Base-by-base conservation (phyloP, 2,329 filamentous ascomycete genomes). In the Ceratocystis huliohia region DNA sequence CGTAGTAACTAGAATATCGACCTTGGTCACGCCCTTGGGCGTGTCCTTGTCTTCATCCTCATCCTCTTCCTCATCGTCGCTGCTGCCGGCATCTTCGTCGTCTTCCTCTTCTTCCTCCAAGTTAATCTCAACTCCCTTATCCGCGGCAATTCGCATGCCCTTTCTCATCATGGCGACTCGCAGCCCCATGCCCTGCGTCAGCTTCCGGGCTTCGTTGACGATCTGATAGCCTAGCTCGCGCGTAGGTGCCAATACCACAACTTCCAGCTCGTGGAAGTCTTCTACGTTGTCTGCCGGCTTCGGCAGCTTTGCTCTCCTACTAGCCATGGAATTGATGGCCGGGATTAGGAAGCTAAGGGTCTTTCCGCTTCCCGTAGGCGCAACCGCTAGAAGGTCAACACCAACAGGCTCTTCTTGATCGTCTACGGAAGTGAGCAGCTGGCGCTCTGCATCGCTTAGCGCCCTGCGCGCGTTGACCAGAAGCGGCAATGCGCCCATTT, bases 341-440 rank as follows among this genome's bases (percentile, higher is more conserved):
- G 93, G 92, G 53, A 99, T 88, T 71, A 97, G 76, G 72, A 96
- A 99, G 20, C 91, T 91, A 69, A 99, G 79, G 0, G 94, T 99
- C 79, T 99, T 99, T 57, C 94, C 94, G 74, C 93, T 97, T 28
- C 94, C 94, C 0, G 94, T 99, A 1, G 94, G 94, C 2, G 94
- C 94, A 56, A 97, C 86, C 0, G 90, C 89, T 69, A 99, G 76
- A 48, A 99, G 84, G 77, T 99, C 87, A 3, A 63, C 53, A 1
- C 37, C 28, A 22, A n/a, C n/a, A 33, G 28, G 22, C 7, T 37
- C 20, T 13, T 74, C 75, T 63, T 71, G 69, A 5, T 70, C 69
- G 33, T 73, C 69, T 15, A 72, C 65, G 2, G 65, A 71, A 17
- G 37, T 37, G n/a, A 67, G 41, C 3, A 20, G 50, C 22, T 22